Base-by-base conservation (phyloP, 2,329 filamentous ascomycete species). In the Reticulascus tulasneorum region DNA sequence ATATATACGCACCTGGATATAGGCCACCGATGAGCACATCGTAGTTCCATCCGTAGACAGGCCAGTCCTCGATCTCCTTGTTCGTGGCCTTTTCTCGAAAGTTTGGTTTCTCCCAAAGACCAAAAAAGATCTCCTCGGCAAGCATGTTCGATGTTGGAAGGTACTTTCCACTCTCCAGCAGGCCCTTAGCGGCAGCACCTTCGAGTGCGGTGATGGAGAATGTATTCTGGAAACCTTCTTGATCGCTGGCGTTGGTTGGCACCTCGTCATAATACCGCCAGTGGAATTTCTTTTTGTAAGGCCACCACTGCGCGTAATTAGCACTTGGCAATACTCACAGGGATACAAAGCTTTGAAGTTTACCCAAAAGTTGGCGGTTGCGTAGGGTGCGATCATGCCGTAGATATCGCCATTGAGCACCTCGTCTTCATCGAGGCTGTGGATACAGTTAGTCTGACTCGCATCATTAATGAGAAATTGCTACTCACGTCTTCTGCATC, bases 251-350 rank as follows among this genome's bases (percentile, higher is more conserved):
- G 25, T 59, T 55, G n/a, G 50, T 43, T 1, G 61, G 55, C 4
- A 72, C 57, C n/a, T 60, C 50, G 46, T 73, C 67, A 48, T 74
- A 74, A 53, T 70, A 72, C n/a, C 69, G 60, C 53, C 66, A 67
- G 51, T 73, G 69, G 50, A 74, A 73, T 48, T 71, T 71, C 42
- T 52, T 56, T 41, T 66, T 61, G 48, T 66, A 69, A 2, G 69
- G 69, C 69, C 69, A 73, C 68, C 69, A 73, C 67, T 69, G 22
- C n/a, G n/a, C n/a, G n/a, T n/a, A n/a, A n/a, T n/a, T n/a, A n/a
- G n/a, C n/a, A n/a, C n/a, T n/a, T n/a, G n/a, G n/a, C n/a, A n/a
- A n/a, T n/a, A n/a, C n/a, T n/a, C n/a, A n/a, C n/a, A n/a, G n/a
- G n/a, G n/a, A n/a, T n/a, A n/a, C n/a, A n/a, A n/a, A n/a, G n/a